Evolutionary conservation across 257 asterid species (phyloP).

Genomic region (Agastache rugosa): DNA sequence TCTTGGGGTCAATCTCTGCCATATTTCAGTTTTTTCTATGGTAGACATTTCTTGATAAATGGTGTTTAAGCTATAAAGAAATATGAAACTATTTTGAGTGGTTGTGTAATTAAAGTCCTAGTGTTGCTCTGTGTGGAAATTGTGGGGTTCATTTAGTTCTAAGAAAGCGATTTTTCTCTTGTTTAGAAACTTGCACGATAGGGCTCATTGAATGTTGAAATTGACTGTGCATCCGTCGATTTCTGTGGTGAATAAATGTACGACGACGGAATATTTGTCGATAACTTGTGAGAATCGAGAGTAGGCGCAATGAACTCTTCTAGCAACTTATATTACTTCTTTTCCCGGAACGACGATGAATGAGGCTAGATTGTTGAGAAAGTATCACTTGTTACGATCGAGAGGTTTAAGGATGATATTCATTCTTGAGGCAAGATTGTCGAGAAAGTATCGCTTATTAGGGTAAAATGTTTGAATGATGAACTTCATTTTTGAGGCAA

Average conservation of each 20-base stretch:
- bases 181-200: neutral
- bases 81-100: constrained; percentile 1
- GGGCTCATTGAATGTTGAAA: neutral
- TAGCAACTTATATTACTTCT: too few relatives aligned
- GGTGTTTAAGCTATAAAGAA: neutral
- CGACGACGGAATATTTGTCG: too few relatives aligned
- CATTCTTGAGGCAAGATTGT: too few relatives aligned
- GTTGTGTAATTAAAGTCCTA: constrained; percentile 28
- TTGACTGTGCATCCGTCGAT: neutral
- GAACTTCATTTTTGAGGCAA: too few relatives aligned
- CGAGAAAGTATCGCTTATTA: too few relatives aligned
- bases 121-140: constrained; percentile 39
- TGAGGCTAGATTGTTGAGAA: too few relatives aligned
- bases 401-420: too few relatives aligned
- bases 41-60: constrained; percentile 47
- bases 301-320: too few relatives aligned
- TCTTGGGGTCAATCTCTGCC: constrained; percentile 56
- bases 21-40: constrained; percentile 46
- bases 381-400: too few relatives aligned
- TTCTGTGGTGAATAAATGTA: neutral
- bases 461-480: too few relatives aligned
- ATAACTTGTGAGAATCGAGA: too few relatives aligned
- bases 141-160: constrained; percentile 32
- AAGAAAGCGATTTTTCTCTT: neutral
- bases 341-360: too few relatives aligned